Base-by-base conservation (phyloP, 345 rosid genomes). In the Ailanthus altissimus region DNA sequence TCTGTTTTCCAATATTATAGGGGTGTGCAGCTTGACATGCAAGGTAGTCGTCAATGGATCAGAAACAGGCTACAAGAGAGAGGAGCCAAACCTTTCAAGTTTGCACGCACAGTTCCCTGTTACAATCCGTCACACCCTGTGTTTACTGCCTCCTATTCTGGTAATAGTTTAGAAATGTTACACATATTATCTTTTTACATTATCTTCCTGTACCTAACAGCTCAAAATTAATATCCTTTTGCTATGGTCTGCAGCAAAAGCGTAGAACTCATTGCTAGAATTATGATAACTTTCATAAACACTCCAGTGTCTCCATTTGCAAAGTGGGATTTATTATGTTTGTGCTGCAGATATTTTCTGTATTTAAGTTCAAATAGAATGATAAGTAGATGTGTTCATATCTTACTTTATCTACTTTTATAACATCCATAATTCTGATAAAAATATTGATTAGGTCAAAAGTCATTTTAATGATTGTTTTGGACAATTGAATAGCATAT, bases 51-150 rank as follows among this genome's bases (percentile, higher is more conserved):
- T 49, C 81, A 89, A 73, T 89, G 88, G 93, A 87, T 93, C 63
- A 85, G 89, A 79, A 86, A 80, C 85, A 91, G 81, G 83, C 82
- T 96, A 70, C 86, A 85, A 81, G 85, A 66, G 57, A 89, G 89
- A 67, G 92, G 97, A 66, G 84, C 84, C 79, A 90, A 82, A 83
- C 95, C 93, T 75, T 93, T 84, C 83, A 92, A 91, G 73, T 96
- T 96, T 86, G 85, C 77, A 23, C 83, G 59, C 63, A 90, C 98
- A 67, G 94, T 78, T 80, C 89, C 93, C 72, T 68, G 86, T 77
- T 85, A 88, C 74, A 79, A 84, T 82, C 90, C 92, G 26, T 78
- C 89, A 53, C 83, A 81, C 18, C 77, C 86, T 64, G 57, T 78
- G 53, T 71, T 81, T 43, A 87, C 50, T 36, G 73, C 72, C 59